These are phyloP conservation scores for Erodium maritimum DNA, from an alignment of 345 rosid species.

Conservation along the genomic window DNA sequence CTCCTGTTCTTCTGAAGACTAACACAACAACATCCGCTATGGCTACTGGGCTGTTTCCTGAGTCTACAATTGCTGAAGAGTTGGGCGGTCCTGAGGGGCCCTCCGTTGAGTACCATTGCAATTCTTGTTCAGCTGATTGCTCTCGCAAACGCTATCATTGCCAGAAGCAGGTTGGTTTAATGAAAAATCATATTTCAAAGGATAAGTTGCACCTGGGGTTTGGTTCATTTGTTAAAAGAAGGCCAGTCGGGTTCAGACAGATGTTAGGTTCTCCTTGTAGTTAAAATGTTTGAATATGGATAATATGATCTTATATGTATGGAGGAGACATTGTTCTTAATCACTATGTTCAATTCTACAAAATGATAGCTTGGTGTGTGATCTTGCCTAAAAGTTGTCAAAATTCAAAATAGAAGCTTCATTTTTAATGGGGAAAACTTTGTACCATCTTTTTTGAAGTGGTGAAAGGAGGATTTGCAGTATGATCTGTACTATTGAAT, in stretches of 20 bases:
- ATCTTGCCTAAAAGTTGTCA: too few relatives aligned
- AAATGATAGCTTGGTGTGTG: too few relatives aligned
- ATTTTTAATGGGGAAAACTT: too few relatives aligned
- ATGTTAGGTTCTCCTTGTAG: too few relatives aligned
- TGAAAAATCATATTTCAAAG: neutral
- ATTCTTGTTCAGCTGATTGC: slow-evolving; percentile 97
- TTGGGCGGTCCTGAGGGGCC: slow-evolving; percentile 71
- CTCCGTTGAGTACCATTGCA: slow-evolving; percentile 91
- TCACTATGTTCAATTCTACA: too few relatives aligned
- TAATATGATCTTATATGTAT: too few relatives aligned
- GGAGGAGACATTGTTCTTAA: too few relatives aligned
- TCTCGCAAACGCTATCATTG: slow-evolving; percentile 98
- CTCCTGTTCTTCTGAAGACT: slow-evolving; percentile 35
- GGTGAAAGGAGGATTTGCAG: too few relatives aligned
- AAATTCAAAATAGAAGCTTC: too few relatives aligned
- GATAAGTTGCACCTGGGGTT: neutral
- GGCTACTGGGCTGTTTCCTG: slow-evolving; percentile 59
- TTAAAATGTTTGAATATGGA: too few relatives aligned
- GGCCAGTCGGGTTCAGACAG: neutral
- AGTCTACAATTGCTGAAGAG: slow-evolving; percentile 65
- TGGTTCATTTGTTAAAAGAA: neutral
- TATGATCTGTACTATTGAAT: too few relatives aligned
- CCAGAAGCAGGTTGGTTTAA: slow-evolving; percentile 72
- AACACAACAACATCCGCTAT: slow-evolving; percentile 35
- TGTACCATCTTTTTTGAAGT: too few relatives aligned